Evolutionary conservation across 2,329 filamentous ascomycete species (phyloP).

Genomic region (Lasiodiplodia theobromae): DNA sequence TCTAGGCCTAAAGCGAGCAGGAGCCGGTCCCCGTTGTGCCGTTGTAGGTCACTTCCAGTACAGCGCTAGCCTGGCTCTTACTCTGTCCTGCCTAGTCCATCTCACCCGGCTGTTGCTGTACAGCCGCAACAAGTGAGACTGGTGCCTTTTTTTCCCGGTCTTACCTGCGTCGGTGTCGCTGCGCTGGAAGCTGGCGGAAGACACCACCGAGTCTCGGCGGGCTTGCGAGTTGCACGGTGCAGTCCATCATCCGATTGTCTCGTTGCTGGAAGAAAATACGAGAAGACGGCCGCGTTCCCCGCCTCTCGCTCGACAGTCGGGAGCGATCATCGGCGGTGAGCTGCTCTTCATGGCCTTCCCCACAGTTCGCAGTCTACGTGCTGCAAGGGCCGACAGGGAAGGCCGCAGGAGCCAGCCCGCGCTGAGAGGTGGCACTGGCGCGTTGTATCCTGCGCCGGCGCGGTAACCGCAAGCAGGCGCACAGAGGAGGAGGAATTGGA

Average conservation of each 20-base stretch:
- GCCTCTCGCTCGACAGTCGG: constrained; percentile 7
- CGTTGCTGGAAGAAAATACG: constrained; percentile 15
- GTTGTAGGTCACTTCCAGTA: constrained; percentile 9
- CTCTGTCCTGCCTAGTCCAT: not conserved
- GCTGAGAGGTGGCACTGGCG: constrained; percentile 13
- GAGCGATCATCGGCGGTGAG: constrained; percentile 27
- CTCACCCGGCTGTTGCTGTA: not conserved
- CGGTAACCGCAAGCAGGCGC: not conserved
- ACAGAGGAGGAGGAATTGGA: not conserved
- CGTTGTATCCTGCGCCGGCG: constrained; percentile 12
- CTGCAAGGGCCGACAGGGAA: constrained; percentile 12
- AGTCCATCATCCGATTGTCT: constrained; percentile 17
- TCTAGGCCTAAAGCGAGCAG: constrained; percentile 4
- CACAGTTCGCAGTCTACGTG: constrained; percentile 18
- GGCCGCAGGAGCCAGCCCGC: not conserved
- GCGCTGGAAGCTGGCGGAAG: constrained; percentile 9
- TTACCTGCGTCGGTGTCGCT: not conserved
- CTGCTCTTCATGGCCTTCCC: constrained; percentile 19
- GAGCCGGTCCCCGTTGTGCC: constrained; percentile 17
- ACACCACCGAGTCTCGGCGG: not conserved
- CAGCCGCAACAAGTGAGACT: constrained; percentile 6
- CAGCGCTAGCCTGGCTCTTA: not conserved
- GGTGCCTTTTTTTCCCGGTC: constrained; percentile 17
- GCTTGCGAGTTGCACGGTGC: not conserved
- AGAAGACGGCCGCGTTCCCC: constrained; percentile 13